Conservation (phyloP, 768 basidiomycete genomes). For the Boletus sp. region DNA sequence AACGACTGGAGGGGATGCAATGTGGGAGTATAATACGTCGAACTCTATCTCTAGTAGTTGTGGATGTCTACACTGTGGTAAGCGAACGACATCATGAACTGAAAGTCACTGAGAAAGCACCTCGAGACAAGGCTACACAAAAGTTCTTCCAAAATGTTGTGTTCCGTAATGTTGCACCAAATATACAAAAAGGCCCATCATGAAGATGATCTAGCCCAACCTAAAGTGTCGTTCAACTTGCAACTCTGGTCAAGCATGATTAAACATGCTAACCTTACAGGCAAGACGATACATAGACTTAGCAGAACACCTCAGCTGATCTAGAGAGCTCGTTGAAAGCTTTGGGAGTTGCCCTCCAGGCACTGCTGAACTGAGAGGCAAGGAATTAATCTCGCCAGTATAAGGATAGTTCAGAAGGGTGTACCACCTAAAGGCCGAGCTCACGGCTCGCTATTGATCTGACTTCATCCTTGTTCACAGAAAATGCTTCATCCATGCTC, state of each 20-base stretch:
- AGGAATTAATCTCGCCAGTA: constrained; percentile 33
- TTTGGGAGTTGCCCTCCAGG: not conserved
- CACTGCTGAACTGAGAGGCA: constrained; percentile 25
- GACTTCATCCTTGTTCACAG: not conserved
- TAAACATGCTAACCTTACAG: constrained; percentile 28
- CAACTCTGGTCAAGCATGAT: not conserved
- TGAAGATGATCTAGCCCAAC: constrained; percentile 21
- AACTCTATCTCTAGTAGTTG: constrained; percentile 20
- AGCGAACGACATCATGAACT: not conserved
- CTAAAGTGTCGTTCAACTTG: not conserved
- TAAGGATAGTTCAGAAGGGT: constrained; percentile 41
- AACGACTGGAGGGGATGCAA: constrained; percentile 14
- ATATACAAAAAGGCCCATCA: constrained; percentile 18
- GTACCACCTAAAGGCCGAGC: constrained; percentile 33
- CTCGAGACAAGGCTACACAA: constrained; percentile 19
- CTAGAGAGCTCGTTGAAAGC: constrained; percentile 4
- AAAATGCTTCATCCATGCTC: not conserved
- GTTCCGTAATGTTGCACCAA: constrained; percentile 12
- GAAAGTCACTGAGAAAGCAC: not conserved
- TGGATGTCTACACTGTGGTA: constrained; percentile 4
- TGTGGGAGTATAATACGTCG: constrained; percentile 19
- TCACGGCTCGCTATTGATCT: constrained; percentile 8
- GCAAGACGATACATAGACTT: constrained; percentile 49
- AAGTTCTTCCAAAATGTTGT: constrained; percentile 26
- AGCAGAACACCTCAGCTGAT: constrained; percentile 33